Evolutionary conservation across 306 rosid species (phyloP).

Genomic region (Fragaria iinumae): DNA sequence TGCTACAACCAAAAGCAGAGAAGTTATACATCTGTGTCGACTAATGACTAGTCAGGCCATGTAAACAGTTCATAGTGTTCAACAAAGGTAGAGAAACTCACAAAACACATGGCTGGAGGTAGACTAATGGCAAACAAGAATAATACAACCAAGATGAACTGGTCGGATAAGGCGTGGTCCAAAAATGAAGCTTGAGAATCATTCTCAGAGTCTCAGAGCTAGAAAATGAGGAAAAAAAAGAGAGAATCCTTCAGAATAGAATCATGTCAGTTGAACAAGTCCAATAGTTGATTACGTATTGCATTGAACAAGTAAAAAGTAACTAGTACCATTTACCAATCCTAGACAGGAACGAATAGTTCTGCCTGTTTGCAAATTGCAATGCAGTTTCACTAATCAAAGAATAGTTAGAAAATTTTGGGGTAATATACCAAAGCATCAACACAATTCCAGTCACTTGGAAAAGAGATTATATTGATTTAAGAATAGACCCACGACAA

Average conservation of each 20-base stretch:
- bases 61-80: neutral
- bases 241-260: slow-evolving; percentile 7
- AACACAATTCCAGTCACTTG: neutral
- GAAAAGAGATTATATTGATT: slow-evolving; percentile 20
- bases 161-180: slow-evolving; percentile 25
- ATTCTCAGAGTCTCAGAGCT: neutral
- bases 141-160: neutral
- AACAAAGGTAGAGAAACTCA: neutral
- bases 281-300: neutral
- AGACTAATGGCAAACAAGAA: slow-evolving; percentile 13
- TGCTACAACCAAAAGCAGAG: neutral
- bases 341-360: neutral
- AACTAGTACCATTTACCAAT: neutral
- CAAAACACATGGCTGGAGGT: neutral
- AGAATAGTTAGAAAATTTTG: neutral
- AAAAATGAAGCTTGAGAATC: neutral
- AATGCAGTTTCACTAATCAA: neutral
- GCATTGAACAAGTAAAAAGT: neutral
- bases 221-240: neutral
- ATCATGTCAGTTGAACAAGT: slow-evolving; percentile 19
- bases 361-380: neutral
- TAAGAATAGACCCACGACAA: slow-evolving; percentile 3
- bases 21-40: neutral
- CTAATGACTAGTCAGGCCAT: neutral
- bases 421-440: neutral